These are phyloP conservation scores for Leccinum sublutescens DNA, from an alignment of 768 basidiomycete genomes.

Conservation along the genomic window DNA sequence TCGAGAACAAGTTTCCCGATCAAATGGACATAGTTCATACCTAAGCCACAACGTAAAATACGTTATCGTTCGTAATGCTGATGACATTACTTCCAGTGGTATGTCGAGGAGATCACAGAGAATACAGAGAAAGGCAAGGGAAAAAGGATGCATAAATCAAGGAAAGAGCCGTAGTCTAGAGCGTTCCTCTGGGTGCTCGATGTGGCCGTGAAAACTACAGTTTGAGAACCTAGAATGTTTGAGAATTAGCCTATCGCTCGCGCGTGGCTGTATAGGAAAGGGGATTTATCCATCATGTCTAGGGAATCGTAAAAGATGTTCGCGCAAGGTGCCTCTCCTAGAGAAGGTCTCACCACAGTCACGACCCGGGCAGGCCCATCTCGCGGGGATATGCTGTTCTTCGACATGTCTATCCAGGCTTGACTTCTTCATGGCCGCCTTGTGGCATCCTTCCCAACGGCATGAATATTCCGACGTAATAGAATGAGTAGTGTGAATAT, in stretches of 20 bases:
- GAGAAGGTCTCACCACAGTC: no score
- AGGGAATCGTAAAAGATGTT: background rate
- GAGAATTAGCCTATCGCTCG: background rate
- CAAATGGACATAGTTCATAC: slow-evolving; percentile 9
- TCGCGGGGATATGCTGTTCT: slow-evolving; percentile 11
- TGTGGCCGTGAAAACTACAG: background rate
- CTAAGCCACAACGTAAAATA: background rate
- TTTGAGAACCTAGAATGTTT: background rate
- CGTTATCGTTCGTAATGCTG: background rate
- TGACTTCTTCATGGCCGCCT: background rate
- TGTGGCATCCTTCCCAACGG: slow-evolving; percentile 6
- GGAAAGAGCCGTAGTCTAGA: background rate
- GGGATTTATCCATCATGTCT: background rate
- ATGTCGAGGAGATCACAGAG: background rate
- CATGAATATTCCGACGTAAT: slow-evolving; percentile 11
- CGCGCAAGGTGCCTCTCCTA: background rate
- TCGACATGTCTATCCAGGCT: slow-evolving; percentile 11
- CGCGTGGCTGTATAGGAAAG: background rate
- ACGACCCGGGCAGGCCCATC: slow-evolving; percentile 5
- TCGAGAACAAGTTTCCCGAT: background rate
- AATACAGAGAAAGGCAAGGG: background rate
- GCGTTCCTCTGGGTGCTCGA: background rate
- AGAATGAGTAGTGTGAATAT: slow-evolving; percentile 6
- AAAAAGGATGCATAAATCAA: background rate
- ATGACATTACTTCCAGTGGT: background rate